Evolutionary conservation across 179 eudicot species (phyloP), one percentile per base, ranked within the genome.

Genomic region (Sideroxylon spinosum): DNA sequence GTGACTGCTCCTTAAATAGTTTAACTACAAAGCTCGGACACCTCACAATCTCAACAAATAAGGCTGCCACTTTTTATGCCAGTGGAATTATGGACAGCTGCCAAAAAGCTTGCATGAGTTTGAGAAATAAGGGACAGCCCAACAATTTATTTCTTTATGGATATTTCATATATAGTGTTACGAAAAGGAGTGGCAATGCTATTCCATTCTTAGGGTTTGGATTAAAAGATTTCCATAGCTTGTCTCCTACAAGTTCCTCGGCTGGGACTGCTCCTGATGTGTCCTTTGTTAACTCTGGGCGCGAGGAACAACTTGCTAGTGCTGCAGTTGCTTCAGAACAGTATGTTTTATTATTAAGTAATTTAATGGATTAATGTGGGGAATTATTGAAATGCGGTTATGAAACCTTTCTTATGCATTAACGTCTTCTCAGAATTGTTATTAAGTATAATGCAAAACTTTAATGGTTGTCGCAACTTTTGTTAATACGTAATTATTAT

Each of bases 91-190:
- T 68, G 77, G 84, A 82, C 68, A 60, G 78, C 67, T 83, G 85
- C 76, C 81, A 82, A 71, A 80, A 84, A 63, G 84, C 85, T 75
- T 82, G 82, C 73, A 92, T 90, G 94, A 88, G 88, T 78, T 81
- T 87, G 83, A 85, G 78, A 69, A 90, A 90, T 68, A 84, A 68
- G 48, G 92, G 82, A 60, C 87, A 75, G 70, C 84, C 83, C 44
- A 79, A 84, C 67, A 85, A 82, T 32, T 74, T 78, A 60, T 72
- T 84, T 55, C 25, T 87, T n/a, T 87, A 83, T 79, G 90, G 89
- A 53, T 88, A 89, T 81, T 88, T 89, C 70, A 75, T 81, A 19
- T 86, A 81, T 76, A 84, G 83, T 67, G 49, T 67, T 70, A 81
- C 83, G 44, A 85, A 81, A 83, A 81, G 90, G 68, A 85, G 81